Percentiles rank a stretch among this genome's conserved stretches.
Evolutionary conservation across 768 basidiomycete species (phyloP).

Genomic region (Collybia nuda): DNA sequence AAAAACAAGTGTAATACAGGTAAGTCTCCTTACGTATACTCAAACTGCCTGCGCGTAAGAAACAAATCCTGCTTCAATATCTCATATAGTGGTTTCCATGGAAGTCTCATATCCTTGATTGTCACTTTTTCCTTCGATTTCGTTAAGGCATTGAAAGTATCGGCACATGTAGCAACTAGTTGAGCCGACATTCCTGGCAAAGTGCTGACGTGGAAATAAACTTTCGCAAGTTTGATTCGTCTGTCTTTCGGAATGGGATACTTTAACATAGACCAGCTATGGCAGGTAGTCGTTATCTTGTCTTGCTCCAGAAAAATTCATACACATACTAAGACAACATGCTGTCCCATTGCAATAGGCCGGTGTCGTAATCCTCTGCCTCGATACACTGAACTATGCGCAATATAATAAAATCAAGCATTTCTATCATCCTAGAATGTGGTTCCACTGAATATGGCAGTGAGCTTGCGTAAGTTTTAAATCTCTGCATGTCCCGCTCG

Average conservation of each 20-base stretch:
- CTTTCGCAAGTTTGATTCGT: constrained; percentile 68
- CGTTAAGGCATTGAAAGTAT: constrained; percentile 58
- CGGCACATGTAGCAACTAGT: constrained; percentile 64
- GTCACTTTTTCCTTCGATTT: constrained; percentile 73
- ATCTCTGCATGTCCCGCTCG: constrained; percentile 55
- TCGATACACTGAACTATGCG: constrained; percentile 72
- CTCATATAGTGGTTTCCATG: constrained; percentile 79
- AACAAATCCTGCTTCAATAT: constrained; percentile 76
- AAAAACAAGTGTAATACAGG: too few relatives aligned
- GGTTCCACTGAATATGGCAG: constrained; percentile 81
- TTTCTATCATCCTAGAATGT: constrained; percentile 69
- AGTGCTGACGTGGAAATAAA: constrained; percentile 77
- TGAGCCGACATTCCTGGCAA: constrained; percentile 77
- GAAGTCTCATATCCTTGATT: constrained; percentile 77
- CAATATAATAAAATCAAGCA: constrained; percentile 72
- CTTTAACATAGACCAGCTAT: constrained; percentile 79
- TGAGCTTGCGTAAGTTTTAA: constrained; percentile 59
- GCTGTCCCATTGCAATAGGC: constrained; percentile 78
- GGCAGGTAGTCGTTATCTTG: constrained; percentile 7
- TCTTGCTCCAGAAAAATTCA: constrained; percentile 1
- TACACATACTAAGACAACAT: constrained; percentile 68
- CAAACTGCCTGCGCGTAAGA: constrained; percentile 71
- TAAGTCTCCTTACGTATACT: constrained; percentile 59
- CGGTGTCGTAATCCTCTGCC: constrained; percentile 81
- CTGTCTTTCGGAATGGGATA: constrained; percentile 85